Conservation (phyloP, 306 rosid genomes). For the Gillenia trifoliata region DNA sequence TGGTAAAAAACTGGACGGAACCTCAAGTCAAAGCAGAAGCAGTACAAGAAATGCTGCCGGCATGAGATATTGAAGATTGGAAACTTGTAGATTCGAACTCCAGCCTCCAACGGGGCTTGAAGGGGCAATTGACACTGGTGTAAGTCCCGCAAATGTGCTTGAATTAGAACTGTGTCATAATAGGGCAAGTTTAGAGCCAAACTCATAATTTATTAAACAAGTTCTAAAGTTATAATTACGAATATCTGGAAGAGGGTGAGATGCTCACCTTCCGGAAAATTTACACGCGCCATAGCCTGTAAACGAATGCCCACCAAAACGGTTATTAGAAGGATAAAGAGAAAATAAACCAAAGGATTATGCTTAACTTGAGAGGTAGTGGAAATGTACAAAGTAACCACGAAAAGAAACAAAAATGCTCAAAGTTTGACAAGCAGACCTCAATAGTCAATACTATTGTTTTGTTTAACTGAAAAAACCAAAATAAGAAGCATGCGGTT, state of each 20-base stretch:
- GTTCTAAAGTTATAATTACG: neutral
- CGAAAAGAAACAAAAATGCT: neutral
- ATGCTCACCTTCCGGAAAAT: conserved; percentile 77
- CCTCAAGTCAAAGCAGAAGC: conserved; percentile 35
- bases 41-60: conserved; percentile 28
- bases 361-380: neutral
- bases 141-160: conserved; percentile 33
- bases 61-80: conserved; percentile 35
- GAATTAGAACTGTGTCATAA: conserved; percentile 57
- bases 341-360: neutral
- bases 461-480: neutral
- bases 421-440: neutral
- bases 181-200: conserved; percentile 10
- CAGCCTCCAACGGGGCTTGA: conserved; percentile 38
- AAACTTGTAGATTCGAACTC: conserved; percentile 36
- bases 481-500: neutral
- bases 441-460: neutral
- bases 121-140: conserved; percentile 49
- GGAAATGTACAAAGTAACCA: neutral
- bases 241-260: conserved; percentile 11
- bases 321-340: neutral
- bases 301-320: conserved; percentile 11
- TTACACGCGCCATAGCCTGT: conserved; percentile 83
- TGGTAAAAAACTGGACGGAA: neutral
- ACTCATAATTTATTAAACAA: neutral